phyloP scores from a whole-genome alignment of 2,329 filamentous ascomycete genomes.

The Alternaria brassicae region DNA sequence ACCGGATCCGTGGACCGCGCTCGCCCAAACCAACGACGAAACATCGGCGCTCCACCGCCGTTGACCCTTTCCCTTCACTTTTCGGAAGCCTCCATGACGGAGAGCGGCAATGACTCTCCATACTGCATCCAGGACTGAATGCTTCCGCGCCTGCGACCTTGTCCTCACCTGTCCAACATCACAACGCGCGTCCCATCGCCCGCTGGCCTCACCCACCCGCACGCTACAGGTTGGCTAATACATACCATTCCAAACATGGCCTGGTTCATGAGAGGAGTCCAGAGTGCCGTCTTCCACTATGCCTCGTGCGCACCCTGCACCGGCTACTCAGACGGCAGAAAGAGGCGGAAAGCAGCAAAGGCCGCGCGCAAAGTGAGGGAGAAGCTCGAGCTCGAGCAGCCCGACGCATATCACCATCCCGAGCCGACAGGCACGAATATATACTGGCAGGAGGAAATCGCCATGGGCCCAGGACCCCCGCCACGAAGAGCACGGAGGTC shows the following conservation, averaged over 20 bases:
- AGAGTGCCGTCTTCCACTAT: slow-evolving; percentile 80
- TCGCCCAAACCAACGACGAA: slow-evolving; percentile 16
- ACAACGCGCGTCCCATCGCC: slow-evolving; percentile 6
- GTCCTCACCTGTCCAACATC: not conserved
- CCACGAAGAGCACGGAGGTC: slow-evolving; percentile 64
- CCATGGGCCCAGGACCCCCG: slow-evolving; percentile 76
- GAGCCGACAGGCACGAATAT: slow-evolving; percentile 85
- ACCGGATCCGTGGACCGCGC: slow-evolving; percentile 21
- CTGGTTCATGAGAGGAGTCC: slow-evolving; percentile 61
- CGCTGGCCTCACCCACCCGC: not conserved
- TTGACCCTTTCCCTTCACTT: slow-evolving; percentile 11
- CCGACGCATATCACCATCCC: slow-evolving; percentile 78
- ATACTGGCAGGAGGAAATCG: slow-evolving; percentile 88
- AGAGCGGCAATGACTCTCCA: slow-evolving; percentile 37
- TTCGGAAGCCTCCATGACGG: slow-evolving; percentile 17
- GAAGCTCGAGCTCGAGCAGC: slow-evolving; percentile 71
- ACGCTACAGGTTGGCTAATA: not conserved
- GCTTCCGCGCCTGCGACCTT: slow-evolving; percentile 26
- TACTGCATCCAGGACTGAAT: slow-evolving; percentile 26
- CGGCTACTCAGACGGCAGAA: slow-evolving; percentile 72
- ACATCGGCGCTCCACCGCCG: slow-evolving; percentile 10
- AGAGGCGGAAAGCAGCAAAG: slow-evolving; percentile 73
- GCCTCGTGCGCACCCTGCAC: slow-evolving; percentile 80
- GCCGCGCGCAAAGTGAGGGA: slow-evolving; percentile 71
- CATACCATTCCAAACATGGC: slow-evolving; percentile 37